A percentile compares a stretch with the other conserved stretches of the same genome.
Conservation (phyloP, 192 early-diverging fungal species). For the Umbelopsis vinacea region DNA sequence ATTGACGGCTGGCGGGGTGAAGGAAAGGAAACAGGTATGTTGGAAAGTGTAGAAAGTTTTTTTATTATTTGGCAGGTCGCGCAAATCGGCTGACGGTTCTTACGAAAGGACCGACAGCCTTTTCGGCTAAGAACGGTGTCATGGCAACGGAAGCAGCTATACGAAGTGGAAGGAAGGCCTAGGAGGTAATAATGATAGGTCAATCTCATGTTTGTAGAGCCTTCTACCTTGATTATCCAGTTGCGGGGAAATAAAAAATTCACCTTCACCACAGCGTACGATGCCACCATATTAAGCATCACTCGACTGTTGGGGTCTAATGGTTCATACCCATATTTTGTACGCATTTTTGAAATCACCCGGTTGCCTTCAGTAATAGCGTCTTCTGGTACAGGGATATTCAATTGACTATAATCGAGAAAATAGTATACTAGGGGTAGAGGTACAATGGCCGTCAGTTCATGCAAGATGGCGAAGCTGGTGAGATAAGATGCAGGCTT, state of each 20-base stretch:
- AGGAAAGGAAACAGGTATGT: slow-evolving; percentile 13
- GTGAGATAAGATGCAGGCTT: slow-evolving; percentile 72
- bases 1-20: background rate
- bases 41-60: background rate
- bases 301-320: slow-evolving; percentile 51
- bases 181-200: background rate
- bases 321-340: slow-evolving; percentile 55
- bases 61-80: slow-evolving; percentile 15
- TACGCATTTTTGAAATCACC: slow-evolving; percentile 58
- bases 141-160: slow-evolving; percentile 57
- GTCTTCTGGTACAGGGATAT: slow-evolving; percentile 72
- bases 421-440: slow-evolving; percentile 74
- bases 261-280: slow-evolving; percentile 86
- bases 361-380: slow-evolving; percentile 65
- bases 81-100: slow-evolving; percentile 13
- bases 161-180: slow-evolving; percentile 69
- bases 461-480: slow-evolving; percentile 84
- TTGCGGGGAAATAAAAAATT: background rate
- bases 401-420: slow-evolving; percentile 54
- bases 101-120: slow-evolving; percentile 47
- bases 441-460: slow-evolving; percentile 85
- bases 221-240: no score
- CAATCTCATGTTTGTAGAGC: background rate
- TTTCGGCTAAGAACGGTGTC: slow-evolving; percentile 62
- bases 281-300: slow-evolving; percentile 75